Base-by-base conservation (phyloP, 31 red algal genomes). In the Odonthalia washingtoniensis region DNA sequence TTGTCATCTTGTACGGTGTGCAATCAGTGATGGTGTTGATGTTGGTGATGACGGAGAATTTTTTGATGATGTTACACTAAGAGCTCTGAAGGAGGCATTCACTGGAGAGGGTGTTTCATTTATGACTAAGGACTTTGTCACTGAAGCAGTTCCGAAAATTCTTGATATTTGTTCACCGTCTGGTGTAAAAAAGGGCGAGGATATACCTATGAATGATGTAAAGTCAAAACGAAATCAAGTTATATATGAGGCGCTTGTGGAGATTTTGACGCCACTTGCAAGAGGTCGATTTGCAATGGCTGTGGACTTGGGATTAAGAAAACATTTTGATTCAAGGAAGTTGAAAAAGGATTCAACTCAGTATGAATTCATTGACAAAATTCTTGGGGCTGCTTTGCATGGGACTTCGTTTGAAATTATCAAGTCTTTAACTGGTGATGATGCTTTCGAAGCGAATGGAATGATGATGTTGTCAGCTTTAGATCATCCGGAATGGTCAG, bases 401-500 rank as follows among this genome's bases (percentile, higher is more conserved):
- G 75, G 74, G 26, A 80, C 85, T 14, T 62, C 74, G 46, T 70
- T 80, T 43, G 52, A 53, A 5, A 38, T 40, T 49, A 31, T 80
- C 4, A 88, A 72, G 1, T 4, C 41, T 36, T 4, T 62, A 9
- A 27, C 77, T 14, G 39, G 28, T 44, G 44, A 72, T 39, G 74
- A 80, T 4, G 24, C 36, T 18, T 37, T 62, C 33, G 18, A 35
- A 32, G 4, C 33, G 26, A 32, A 63, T 61, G 38, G 39, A 5
- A 2, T 41, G 24, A 53, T 75, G 14, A 42, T 88, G 31, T 40
- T 65, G 1, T 70, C 53, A 1, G 85, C 85, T 36, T 62, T 88
- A 40, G 66, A 70, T 72, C 85, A 88, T 40, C 85, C 85, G n/a
- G 74, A 78, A n/a, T 41, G 46, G 32, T 44, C 62, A 40, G 75